Percentiles rank a stretch among this genome's conserved stretches.
phyloP scores from a whole-genome alignment of 306 rosid species.

The Acacia acuminata region DNA sequence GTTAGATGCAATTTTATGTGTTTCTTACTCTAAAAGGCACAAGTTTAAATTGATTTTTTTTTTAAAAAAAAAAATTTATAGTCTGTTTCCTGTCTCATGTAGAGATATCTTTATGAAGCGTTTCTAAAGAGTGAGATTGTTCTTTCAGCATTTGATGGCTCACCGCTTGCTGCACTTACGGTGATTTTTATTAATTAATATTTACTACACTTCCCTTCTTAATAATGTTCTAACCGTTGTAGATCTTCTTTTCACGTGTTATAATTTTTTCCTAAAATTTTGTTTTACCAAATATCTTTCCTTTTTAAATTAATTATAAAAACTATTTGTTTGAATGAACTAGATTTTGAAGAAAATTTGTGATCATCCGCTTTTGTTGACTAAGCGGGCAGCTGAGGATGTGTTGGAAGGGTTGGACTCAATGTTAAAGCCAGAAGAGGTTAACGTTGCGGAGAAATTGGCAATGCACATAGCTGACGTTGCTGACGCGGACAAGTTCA shows the following conservation, averaged over 20 bases:
- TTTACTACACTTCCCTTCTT: neutral
- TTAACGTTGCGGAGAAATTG: neutral
- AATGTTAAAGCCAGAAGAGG: conserved; percentile 46
- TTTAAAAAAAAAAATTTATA: neutral
- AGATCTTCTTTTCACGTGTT: neutral
- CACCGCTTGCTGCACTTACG: neutral
- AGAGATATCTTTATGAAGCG: neutral
- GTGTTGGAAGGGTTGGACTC: conserved; percentile 88
- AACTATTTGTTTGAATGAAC: neutral
- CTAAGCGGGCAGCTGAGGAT: conserved; percentile 94
- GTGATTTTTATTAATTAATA: neutral
- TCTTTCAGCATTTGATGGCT: neutral
- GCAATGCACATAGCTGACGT: neutral
- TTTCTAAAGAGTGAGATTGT: neutral
- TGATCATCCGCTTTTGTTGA: neutral
- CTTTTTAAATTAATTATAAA: neutral
- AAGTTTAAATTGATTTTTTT: neutral
- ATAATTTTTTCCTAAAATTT: neutral
- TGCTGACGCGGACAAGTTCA: neutral
- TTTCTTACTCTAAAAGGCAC: neutral
- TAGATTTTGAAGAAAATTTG: neutral
- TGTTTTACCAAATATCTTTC: neutral
- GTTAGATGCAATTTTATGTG: neutral
- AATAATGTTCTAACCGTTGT: neutral
- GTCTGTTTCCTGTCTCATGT: neutral